Evolutionary conservation across 2,329 filamentous ascomycete species (phyloP).

Genomic region (Arthrobotrys sinensis): DNA sequence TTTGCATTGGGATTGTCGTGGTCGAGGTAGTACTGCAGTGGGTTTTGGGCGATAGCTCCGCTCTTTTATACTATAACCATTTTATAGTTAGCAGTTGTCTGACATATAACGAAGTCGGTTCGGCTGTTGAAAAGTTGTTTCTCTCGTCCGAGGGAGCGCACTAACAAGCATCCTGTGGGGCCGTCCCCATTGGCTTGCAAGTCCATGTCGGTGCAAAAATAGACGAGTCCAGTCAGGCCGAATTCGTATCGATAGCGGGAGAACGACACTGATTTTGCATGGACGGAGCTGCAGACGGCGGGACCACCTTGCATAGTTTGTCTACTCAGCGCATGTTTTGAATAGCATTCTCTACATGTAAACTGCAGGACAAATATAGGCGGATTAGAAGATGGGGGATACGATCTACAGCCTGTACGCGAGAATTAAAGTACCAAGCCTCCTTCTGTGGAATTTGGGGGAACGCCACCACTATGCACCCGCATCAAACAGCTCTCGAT

Average conservation of each 20-base stretch:
- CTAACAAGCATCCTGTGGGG: constrained; percentile 12
- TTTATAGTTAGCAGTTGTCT: neutral
- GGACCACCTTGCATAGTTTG: constrained; percentile 6
- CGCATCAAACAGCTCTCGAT: constrained; percentile 2
- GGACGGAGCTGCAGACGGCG: constrained; percentile 16
- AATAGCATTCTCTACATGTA: neutral
- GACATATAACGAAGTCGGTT: constrained; percentile 3
- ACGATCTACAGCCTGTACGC: neutral
- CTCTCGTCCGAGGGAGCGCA: constrained; percentile 35
- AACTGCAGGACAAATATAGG: neutral
- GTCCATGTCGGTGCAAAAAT: constrained; percentile 9
- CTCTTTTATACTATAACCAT: constrained; percentile 1
- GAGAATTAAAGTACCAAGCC: constrained; percentile 21
- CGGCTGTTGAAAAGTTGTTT: neutral
- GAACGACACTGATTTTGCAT: constrained; percentile 23
- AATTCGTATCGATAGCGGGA: constrained; percentile 48
- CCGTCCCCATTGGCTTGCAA: neutral
- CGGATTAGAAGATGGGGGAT: neutral
- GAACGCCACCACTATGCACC: constrained; percentile 12
- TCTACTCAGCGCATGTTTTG: neutral
- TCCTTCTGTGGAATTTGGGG: neutral
- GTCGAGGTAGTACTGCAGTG: neutral
- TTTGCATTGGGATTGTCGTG: neutral
- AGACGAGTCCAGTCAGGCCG: constrained; percentile 20
- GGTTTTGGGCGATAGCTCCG: constrained; percentile 3